Percentiles rank a stretch among this genome's conserved stretches.
Conservation (phyloP, 1,284 basidiomycete genomes). For the Ceraceosorus guamensis region DNA sequence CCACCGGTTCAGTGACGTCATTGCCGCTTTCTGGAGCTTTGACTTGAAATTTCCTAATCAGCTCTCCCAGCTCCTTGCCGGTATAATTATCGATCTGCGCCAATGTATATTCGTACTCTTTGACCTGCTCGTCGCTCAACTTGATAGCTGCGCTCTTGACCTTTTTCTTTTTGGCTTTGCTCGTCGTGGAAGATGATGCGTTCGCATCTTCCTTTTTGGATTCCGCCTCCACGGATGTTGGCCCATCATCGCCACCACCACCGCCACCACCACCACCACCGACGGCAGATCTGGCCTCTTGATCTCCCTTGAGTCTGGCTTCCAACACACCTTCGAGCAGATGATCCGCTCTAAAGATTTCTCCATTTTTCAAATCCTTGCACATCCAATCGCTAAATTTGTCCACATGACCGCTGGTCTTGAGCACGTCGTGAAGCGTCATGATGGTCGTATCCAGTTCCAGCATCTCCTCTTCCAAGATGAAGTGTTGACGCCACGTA, state of each 20-base stretch:
- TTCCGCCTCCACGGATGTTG: no score
- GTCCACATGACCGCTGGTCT: conserved; percentile 95
- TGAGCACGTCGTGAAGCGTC: conserved; percentile 90
- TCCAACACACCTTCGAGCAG: conserved; percentile 89
- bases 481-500: conserved; percentile 97
- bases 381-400: conserved; percentile 99
- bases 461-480: conserved; percentile 97
- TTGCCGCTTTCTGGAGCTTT: conserved; percentile 88
- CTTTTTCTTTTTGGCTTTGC: conserved; percentile 71
- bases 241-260: conserved; percentile 11
- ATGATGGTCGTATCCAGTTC: conserved; percentile 98
- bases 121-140: conserved; percentile 68
- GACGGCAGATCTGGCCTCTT: conserved; percentile 67
- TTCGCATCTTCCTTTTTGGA: conserved; percentile 50
- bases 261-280: conserved; percentile 11
- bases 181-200: no score
- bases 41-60: conserved; percentile 76
- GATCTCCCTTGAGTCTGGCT: conserved; percentile 79
- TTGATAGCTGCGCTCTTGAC: conserved; percentile 69
- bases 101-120: conserved; percentile 72
- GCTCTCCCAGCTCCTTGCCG: conserved; percentile 77
- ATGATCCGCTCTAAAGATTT: conserved; percentile 95
- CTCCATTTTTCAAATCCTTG: conserved; percentile 86
- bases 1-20: conserved; percentile 80
- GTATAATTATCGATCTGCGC: conserved; percentile 86